Evolutionary conservation across 2,329 filamentous ascomycete genomes (phyloP), one percentile per base, ranked within the genome.

Genomic region (Neurospora sp.): DNA sequence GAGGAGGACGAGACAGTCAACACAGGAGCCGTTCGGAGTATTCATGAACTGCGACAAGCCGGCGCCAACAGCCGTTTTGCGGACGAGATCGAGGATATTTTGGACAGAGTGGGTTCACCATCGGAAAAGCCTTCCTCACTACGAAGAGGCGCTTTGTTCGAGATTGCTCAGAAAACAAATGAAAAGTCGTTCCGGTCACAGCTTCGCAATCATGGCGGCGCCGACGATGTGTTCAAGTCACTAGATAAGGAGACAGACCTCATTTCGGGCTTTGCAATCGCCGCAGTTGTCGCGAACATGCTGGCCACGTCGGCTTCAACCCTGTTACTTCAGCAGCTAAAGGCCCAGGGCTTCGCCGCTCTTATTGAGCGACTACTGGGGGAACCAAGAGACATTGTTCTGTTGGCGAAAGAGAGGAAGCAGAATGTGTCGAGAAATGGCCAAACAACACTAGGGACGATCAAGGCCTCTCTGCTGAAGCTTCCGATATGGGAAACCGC

Each of bases 161-260:
- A 91, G 72, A 77, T 91, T 57, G 85, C 85, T 1, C 82, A 84
- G 65, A 88, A 87, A 74, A 81, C 90, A 57, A 84, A 85, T 67
- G 82, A 89, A 67, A 88, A 89, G 74, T 83, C 82, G 0, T 93
- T 92, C 74, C 82, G 87, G 37, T 83, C 84, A 19, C 89, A 91
- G 72, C 93, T 97, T 75, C 85, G 91, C 23, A 89, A 93, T 72
- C 89, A 92, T 73, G 88, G 88, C 6, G 87, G 91, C 69, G 91
- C 92, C 72, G 85, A 88, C 69, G 86, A 86, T 38, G 82, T 97
- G 17, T 86, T 93, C 68, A 83, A 86, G 65, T 85, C 87, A 57
- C 82, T 91, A 10, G 84, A 83, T 0, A 82, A 83, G 67, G 87
- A 90, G 75, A 79, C 83, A 1, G 91, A 93, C 76, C 73, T 84